Evolutionary conservation across 2,329 filamentous ascomycete genomes (phyloP).

Genomic region (Aspergillus aculeatus): DNA sequence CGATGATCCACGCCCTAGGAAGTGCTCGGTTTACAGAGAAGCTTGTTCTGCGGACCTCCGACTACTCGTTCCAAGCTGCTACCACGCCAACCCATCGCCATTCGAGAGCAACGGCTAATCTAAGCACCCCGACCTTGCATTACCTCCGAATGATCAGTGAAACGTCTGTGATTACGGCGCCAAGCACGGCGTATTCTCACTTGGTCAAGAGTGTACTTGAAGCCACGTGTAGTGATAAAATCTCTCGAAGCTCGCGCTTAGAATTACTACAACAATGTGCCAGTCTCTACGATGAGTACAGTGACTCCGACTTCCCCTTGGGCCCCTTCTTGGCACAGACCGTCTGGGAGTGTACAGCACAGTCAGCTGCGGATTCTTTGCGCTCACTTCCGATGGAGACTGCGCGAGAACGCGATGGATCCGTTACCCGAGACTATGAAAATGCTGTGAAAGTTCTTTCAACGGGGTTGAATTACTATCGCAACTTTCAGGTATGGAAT

Average conservation of each 20-base stretch:
- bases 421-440: constrained; percentile 65
- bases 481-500: constrained; percentile 39
- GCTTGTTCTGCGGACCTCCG: constrained; percentile 52
- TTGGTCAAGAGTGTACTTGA: constrained; percentile 34
- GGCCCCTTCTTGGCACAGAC: constrained; percentile 18
- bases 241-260: constrained; percentile 37
- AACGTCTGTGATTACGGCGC: constrained; percentile 16
- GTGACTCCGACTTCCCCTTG: neutral
- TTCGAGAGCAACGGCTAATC: constrained; percentile 24
- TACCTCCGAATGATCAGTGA: constrained; percentile 37
- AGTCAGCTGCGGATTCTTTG: constrained; percentile 38
- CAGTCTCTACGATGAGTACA: constrained; percentile 20
- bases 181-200: constrained; percentile 27
- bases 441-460: constrained; percentile 67
- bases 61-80: constrained; percentile 53
- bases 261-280: constrained; percentile 41
- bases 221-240: constrained; percentile 33
- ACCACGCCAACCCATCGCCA: constrained; percentile 38
- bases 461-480: constrained; percentile 49
- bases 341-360: constrained; percentile 39
- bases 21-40: constrained; percentile 52
- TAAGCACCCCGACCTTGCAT: constrained; percentile 40
- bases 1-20: constrained; percentile 53
- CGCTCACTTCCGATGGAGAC: constrained; percentile 41
- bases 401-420: constrained; percentile 50